Evolutionary conservation across 2,329 filamentous ascomycete species (phyloP).

Genomic region (Huntiella moniliformis): DNA sequence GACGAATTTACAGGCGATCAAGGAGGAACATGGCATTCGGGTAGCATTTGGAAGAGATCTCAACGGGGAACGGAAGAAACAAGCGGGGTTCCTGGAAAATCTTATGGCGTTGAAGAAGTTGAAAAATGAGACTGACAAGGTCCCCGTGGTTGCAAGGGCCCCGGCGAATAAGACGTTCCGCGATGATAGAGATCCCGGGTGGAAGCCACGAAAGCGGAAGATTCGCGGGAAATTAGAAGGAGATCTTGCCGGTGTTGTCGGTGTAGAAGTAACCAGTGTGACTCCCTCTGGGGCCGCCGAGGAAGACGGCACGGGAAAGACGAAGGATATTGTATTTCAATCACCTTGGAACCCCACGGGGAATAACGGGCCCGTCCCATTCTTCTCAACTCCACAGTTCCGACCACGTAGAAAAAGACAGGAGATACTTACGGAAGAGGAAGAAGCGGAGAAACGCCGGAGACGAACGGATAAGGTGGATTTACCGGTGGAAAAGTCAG

Average conservation of each 20-base stretch:
- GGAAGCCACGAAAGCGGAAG: conserved; percentile 13
- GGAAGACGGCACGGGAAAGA: neutral
- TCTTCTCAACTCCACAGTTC: conserved; percentile 10
- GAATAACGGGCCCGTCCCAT: conserved; percentile 3
- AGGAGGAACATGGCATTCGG: conserved; percentile 24
- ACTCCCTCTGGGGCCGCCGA: neutral
- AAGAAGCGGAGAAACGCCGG: neutral
- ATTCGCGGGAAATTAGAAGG: neutral
- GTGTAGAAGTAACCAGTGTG: neutral
- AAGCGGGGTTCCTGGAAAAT: conserved; percentile 43
- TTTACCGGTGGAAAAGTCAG: conserved; percentile 8
- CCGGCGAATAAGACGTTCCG: conserved; percentile 24
- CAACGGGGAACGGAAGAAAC: conserved; percentile 28
- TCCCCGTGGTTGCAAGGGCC: conserved; percentile 38
- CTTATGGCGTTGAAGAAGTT: conserved; percentile 45
- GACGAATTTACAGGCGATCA: conserved; percentile 17
- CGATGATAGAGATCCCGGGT: conserved; percentile 24
- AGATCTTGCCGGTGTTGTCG: neutral
- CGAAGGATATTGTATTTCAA: conserved; percentile 14
- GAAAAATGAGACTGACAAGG: conserved; percentile 44
- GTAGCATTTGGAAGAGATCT: conserved; percentile 28
- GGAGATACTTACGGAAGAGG: conserved; percentile 1
- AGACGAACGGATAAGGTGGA: conserved; percentile 3
- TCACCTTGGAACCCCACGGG: conserved; percentile 14
- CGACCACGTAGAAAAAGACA: conserved; percentile 9